A percentile compares a stretch with the other conserved stretches of the same genome.
These are phyloP conservation scores for Macaranga tanarius DNA, from an alignment of 441 rosid genomes.

Conservation along the genomic window DNA sequence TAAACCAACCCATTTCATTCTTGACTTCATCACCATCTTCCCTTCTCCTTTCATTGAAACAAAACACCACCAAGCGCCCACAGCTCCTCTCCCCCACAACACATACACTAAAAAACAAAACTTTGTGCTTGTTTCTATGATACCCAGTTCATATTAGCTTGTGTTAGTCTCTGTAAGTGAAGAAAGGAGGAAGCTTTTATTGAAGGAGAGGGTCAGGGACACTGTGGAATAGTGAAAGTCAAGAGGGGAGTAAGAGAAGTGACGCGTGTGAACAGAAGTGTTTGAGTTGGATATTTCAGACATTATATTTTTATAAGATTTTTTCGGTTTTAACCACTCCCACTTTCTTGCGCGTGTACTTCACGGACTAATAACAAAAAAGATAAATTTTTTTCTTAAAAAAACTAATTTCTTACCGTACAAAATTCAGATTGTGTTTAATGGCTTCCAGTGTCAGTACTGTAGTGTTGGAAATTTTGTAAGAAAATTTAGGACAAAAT, in stretches of 20 bases:
- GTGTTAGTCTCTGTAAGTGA: background rate
- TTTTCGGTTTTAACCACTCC: slow-evolving; percentile 12
- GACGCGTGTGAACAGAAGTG: slow-evolving; percentile 13
- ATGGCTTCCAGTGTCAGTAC: background rate
- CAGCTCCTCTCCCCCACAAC: slow-evolving; percentile 7
- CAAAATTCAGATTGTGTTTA: background rate
- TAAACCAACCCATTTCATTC: slow-evolving; percentile 84
- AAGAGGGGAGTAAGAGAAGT: background rate
- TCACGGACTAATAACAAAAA: background rate
- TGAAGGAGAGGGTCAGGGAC: background rate
- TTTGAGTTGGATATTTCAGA: slow-evolving; percentile 27
- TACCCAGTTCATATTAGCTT: background rate
- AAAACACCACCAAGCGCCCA: background rate
- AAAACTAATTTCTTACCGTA: too few relatives aligned
- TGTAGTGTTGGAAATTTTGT: background rate
- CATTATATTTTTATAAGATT: slow-evolving; percentile 2
- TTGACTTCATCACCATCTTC: slow-evolving; percentile 70
- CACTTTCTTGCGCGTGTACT: slow-evolving; percentile 17
- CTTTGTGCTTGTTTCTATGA: background rate
- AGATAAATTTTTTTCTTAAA: background rate
- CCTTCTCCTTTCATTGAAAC: slow-evolving; percentile 68
- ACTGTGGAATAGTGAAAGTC: slow-evolving; percentile 8
- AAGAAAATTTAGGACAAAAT: background rate
- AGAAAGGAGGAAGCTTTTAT: background rate
- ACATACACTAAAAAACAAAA: background rate